Evolutionary conservation across 805 yeast genomes (phyloP).

Genomic region (Kluyveromyces lactis): DNA sequence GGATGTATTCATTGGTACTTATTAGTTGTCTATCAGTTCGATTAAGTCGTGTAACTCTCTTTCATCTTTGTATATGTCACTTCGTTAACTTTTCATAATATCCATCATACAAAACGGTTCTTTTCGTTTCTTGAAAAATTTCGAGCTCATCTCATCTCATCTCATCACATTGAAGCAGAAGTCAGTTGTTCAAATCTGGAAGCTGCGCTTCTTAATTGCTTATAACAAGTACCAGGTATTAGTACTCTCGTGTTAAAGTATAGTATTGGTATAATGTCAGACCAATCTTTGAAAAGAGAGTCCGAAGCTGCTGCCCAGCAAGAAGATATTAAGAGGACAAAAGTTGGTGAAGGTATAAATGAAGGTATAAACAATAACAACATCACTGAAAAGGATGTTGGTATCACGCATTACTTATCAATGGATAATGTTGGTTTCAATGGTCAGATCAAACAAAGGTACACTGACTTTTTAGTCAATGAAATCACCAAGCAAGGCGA

Average conservation of each 20-base stretch:
- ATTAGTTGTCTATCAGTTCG: too few species aligned
- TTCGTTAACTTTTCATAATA: too few species aligned
- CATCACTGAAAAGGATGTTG: slow-evolving; percentile 72
- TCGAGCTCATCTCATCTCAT: slow-evolving; percentile 1
- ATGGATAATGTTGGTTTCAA: slow-evolving; percentile 51
- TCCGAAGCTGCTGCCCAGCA: slow-evolving; percentile 3
- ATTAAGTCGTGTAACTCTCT: too few species aligned
- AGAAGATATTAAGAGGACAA: slow-evolving; percentile 15
- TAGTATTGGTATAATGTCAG: background rate
- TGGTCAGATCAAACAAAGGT: slow-evolving; percentile 80
- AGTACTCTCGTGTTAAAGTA: too few species aligned
- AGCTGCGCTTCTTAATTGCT: too few species aligned
- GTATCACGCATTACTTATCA: slow-evolving; percentile 67
- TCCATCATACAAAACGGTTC: too few species aligned
- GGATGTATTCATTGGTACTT: too few species aligned
- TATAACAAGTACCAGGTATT: too few species aligned
- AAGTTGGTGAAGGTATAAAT: slow-evolving; percentile 6
- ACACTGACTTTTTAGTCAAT: slow-evolving; percentile 89
- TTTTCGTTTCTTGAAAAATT: background rate
- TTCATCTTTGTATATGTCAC: background rate
- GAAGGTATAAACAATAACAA: slow-evolving; percentile 25
- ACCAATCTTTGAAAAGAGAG: slow-evolving; percentile 14
- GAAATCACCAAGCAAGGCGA: slow-evolving; percentile 65
- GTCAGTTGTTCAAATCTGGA: too few species aligned
- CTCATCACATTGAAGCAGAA: background rate